These are phyloP conservation scores for Prinsepia uniflora DNA, from an alignment of 306 rosid species.

Conservation along the genomic window DNA sequence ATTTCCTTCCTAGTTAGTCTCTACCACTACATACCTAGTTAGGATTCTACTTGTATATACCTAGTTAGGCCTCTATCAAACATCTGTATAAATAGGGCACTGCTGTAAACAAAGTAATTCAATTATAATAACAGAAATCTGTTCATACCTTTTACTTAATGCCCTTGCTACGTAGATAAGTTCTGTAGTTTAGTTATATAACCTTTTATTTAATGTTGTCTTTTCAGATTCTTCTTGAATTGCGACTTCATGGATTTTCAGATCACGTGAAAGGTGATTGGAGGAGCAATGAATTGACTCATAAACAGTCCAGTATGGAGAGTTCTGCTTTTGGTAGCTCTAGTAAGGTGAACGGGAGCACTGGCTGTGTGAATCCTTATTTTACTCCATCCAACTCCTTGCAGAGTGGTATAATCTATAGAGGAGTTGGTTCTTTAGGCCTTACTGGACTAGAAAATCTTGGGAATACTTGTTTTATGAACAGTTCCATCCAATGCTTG, in stretches of 20 bases:
- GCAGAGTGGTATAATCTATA: conserved; percentile 37
- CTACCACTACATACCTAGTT: too few relatives aligned
- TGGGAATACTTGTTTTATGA: conserved; percentile 96
- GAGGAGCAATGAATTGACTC: conserved; percentile 37
- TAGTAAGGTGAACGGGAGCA: conserved; percentile 49
- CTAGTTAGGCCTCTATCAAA: too few relatives aligned
- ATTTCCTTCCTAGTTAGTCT: too few relatives aligned
- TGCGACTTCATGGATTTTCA: conserved; percentile 67
- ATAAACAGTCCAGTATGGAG: conserved; percentile 35
- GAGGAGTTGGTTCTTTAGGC: conserved; percentile 53
- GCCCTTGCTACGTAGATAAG: conserved; percentile 11
- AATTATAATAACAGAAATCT: too few relatives aligned
- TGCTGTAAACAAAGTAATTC: too few relatives aligned
- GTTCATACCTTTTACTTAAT: too few relatives aligned
- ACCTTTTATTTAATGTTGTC: conserved; percentile 16
- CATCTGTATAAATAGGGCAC: too few relatives aligned
- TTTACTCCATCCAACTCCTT: conserved; percentile 28
- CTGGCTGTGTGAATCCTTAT: conserved; percentile 33
- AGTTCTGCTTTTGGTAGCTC: conserved; percentile 32
- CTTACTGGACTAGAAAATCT: conserved; percentile 83
- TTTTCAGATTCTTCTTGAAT: conserved; percentile 66
- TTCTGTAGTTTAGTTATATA: conserved; percentile 16
- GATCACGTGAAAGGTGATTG: conserved; percentile 34
- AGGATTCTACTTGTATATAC: too few relatives aligned
- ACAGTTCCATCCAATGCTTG: conserved; percentile 83